Evolutionary conservation across 331 rosid genomes (phyloP).

Genomic region (Rhamnella rubrinervis): DNA sequence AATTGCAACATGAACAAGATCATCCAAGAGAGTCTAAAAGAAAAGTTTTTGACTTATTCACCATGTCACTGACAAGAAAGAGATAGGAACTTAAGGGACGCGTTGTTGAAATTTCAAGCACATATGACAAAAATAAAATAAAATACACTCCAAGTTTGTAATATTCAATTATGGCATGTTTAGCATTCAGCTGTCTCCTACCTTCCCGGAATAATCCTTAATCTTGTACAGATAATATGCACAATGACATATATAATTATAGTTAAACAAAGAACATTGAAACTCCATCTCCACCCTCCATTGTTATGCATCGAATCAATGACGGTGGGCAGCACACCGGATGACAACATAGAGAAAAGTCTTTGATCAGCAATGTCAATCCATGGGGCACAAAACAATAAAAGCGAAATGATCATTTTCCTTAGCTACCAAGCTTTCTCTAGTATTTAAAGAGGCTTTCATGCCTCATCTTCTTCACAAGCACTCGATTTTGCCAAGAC

Average conservation of each 20-base stretch:
- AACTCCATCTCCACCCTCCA: slow-evolving; percentile 32
- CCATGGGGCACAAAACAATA: background rate
- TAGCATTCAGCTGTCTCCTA: no score
- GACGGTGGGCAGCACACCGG: slow-evolving; percentile 18
- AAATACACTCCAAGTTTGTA: no score
- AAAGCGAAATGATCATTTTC: background rate
- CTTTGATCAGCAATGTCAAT: background rate
- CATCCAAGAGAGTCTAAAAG: no score
- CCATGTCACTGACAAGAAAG: no score
- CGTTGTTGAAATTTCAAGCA: background rate
- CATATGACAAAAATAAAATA: no score
- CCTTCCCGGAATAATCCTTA: no score
- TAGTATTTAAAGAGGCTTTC: background rate
- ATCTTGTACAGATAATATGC: no score
- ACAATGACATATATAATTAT: no score
- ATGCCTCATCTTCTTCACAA: slow-evolving; percentile 4
- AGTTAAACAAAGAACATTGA: background rate
- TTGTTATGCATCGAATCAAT: slow-evolving; percentile 13
- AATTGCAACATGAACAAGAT: no score
- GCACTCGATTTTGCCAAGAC: background rate
- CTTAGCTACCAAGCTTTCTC: slow-evolving; percentile 35
- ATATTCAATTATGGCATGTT: no score
- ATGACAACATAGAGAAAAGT: slow-evolving; percentile 25
- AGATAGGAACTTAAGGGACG: background rate
- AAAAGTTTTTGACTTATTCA: no score